Evolutionary conservation across 2,329 filamentous ascomycete genomes (phyloP), one percentile per base, ranked within the genome.

Genomic region (Cladosporium sp.): DNA sequence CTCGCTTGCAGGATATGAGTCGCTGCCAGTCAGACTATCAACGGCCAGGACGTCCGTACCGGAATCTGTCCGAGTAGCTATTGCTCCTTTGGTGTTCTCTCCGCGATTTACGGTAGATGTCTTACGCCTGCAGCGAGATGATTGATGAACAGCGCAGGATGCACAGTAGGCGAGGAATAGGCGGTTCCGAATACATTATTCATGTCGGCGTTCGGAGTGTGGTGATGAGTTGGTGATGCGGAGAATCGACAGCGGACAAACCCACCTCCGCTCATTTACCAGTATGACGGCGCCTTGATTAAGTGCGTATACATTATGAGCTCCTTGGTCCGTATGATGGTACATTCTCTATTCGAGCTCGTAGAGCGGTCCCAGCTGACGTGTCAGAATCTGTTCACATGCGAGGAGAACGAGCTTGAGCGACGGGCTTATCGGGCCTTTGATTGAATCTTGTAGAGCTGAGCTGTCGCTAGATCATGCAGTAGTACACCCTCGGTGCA

Each of bases 1-100:
- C 28, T 55, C 52, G 52, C 52, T 55, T 55, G 52, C 29, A 21
- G n/a, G 52, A 55, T n/a, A 8, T 55, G 52, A 55, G 28, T 55
- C 52, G 52, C 18, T 33, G 28, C 52, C 28, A 55, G 16, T 52
- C 23, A 26, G 52, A 52, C 23, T 28, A 40, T 44, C 37, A 46
- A 46, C 40, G 40, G 40, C n/a, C 40, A 21, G n/a, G n/a, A 46
- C 40, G 40, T 46, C 40, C 40, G n/a, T 21, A 46, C n/a, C 40
- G 40, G 40, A 21, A 21, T 46, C n/a, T 46, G n/a, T 23, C 40
- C 40, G 40, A 46, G n/a, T 12, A 46, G 40, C 40, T 46, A 46
- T 46, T 46, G 40, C 40, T 23, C 5, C 40, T 46, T 46, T 46
- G 5, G 40, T 23, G 40, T n/a, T 46, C n/a, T n/a, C n/a, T 46